Conservation (phyloP, 768 basidiomycete species). For the Candolleomyces eurysporus region DNA sequence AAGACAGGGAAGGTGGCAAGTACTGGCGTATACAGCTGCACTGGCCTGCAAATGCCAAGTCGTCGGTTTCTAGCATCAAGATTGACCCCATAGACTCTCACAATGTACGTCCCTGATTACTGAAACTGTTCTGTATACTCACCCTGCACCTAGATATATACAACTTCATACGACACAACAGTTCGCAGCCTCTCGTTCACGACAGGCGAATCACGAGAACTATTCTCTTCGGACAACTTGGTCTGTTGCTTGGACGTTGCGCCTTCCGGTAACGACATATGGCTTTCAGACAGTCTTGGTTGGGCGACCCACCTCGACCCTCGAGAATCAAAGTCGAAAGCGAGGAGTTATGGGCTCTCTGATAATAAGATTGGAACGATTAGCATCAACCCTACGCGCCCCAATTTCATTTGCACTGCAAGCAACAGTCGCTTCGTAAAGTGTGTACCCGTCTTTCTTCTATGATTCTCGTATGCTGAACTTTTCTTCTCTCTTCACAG, state of each 20-base stretch:
- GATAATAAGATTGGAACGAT: conserved; percentile 76
- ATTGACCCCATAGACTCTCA: conserved; percentile 75
- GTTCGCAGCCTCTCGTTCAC: conserved; percentile 71
- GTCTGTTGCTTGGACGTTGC: conserved; percentile 72
- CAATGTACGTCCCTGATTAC: conserved; percentile 64
- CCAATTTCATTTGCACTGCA: conserved; percentile 67
- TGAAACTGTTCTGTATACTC: neutral
- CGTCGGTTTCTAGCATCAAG: conserved; percentile 77
- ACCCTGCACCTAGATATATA: conserved; percentile 55
- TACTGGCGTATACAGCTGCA: conserved; percentile 80
- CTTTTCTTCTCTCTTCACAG: conserved; percentile 32
- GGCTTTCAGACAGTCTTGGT: conserved; percentile 75
- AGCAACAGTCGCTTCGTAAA: conserved; percentile 72
- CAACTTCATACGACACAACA: conserved; percentile 80
- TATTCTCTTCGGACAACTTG: conserved; percentile 64
- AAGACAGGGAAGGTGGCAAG: conserved; percentile 61
- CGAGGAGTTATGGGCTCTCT: conserved; percentile 62
- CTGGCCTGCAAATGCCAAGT: conserved; percentile 80
- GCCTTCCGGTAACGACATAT: conserved; percentile 73
- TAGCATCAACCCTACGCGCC: conserved; percentile 72
- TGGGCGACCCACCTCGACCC: conserved; percentile 77
- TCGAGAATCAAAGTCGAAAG: conserved; percentile 56
- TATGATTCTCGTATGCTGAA: neutral
- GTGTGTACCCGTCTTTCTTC: conserved; percentile 37
- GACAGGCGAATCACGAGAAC: conserved; percentile 67